Evolutionary conservation across 352 stramenopile genomes (phyloP).

Genomic region (Aphanomyces astaci): DNA sequence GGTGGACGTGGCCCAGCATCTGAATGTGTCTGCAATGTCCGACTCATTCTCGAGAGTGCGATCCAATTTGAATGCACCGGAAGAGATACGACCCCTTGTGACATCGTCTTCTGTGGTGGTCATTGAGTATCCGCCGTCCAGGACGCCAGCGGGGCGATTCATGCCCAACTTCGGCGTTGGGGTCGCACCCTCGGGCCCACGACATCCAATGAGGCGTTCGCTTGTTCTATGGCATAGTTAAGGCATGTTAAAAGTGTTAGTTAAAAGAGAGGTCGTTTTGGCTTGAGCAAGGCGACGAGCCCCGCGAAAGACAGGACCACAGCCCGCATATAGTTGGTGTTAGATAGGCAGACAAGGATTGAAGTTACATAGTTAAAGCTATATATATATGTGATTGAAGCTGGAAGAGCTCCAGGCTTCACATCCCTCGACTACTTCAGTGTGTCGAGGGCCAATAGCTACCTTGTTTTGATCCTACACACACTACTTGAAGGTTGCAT

Average conservation of each 20-base stretch:
- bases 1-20: background rate
- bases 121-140: background rate
- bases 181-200: background rate
- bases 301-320: slow-evolving; percentile 14
- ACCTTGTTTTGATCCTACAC: too few species aligned
- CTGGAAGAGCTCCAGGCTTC: too few species aligned
- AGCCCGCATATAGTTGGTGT: slow-evolving; percentile 61
- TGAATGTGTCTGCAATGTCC: background rate
- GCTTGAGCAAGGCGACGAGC: slow-evolving; percentile 16
- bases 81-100: background rate
- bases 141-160: background rate
- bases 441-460: too few species aligned
- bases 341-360: too few species aligned
- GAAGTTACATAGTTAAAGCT: too few species aligned
- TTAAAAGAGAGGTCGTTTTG: slow-evolving; percentile 17
- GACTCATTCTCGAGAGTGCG: background rate
- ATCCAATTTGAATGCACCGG: background rate
- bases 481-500: too few species aligned
- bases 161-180: slow-evolving; percentile 12
- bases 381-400: too few species aligned
- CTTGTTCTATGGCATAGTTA: background rate
- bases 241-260: background rate
- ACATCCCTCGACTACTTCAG: too few species aligned
- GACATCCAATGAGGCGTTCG: background rate
- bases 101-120: background rate